Percentiles rank a stretch among this genome's conserved stretches.
These are phyloP conservation scores for Thelonectria discophora DNA, from an alignment of 2,329 filamentous ascomycete genomes.

Conservation along the genomic window DNA sequence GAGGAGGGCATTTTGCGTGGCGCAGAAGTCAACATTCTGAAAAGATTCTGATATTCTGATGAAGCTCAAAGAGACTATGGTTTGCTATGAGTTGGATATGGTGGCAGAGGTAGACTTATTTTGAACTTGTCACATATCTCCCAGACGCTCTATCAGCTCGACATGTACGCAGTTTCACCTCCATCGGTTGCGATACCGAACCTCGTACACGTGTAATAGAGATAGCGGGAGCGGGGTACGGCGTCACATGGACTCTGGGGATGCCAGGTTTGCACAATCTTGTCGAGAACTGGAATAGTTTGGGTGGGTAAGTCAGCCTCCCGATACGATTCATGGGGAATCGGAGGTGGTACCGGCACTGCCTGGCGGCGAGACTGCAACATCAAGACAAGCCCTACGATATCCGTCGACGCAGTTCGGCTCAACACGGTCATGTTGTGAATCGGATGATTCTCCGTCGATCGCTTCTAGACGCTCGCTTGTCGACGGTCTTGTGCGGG, in stretches of 20 bases:
- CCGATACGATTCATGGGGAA: slow-evolving; percentile 4
- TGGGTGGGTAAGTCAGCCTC: slow-evolving; percentile 11
- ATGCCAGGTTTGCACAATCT: slow-evolving; percentile 12
- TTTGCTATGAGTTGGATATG: background rate
- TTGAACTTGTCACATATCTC: slow-evolving; percentile 11
- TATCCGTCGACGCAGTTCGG: slow-evolving; percentile 8
- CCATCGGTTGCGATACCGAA: slow-evolving; percentile 25
- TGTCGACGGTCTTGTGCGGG: slow-evolving; percentile 21
- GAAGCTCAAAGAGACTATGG: background rate
- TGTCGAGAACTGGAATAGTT: slow-evolving; percentile 19
- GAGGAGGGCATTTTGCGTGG: slow-evolving; percentile 10
- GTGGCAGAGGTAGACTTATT: slow-evolving; percentile 10
- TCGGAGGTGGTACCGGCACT: slow-evolving; percentile 20
- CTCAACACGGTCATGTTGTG: background rate
- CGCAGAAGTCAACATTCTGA: slow-evolving; percentile 11
- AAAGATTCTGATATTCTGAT: background rate
- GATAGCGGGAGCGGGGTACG: slow-evolving; percentile 20
- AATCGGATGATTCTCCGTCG: slow-evolving; percentile 17
- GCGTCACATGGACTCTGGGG: slow-evolving; percentile 16
- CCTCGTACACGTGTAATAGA: slow-evolving; percentile 4
- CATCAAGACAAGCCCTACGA: slow-evolving; percentile 14
- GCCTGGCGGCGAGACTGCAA: background rate
- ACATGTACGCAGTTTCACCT: background rate
- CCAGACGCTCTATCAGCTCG: background rate
- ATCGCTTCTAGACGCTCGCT: background rate